These are phyloP conservation scores for Mallotus japonicus DNA, from an alignment of 441 rosid species.

Conservation along the genomic window DNA sequence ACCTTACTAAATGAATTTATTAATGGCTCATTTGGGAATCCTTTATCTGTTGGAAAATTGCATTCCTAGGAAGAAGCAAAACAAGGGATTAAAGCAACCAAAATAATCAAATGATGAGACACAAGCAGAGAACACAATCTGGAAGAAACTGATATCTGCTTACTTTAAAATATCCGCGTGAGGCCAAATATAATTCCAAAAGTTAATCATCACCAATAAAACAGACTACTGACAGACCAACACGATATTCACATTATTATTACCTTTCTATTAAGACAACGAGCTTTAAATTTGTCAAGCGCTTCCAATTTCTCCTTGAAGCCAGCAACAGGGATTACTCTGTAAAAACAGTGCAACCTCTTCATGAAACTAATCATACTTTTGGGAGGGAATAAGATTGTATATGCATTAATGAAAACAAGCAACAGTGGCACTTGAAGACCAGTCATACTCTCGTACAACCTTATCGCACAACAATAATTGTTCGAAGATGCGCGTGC, in stretches of 20 bases:
- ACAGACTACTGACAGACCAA: background rate
- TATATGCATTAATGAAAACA: background rate
- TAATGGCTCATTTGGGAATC: constrained; percentile 31
- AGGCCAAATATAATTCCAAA: background rate
- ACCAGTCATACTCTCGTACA: background rate
- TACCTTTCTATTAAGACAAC: constrained; percentile 47
- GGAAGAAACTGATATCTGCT: no score
- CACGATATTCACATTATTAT: constrained; percentile 7
- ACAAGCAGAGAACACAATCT: constrained; percentile 15
- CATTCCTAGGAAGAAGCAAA: constrained; percentile 41
- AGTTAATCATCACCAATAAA: background rate
- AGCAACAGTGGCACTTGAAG: background rate
- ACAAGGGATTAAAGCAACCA: constrained; percentile 16
- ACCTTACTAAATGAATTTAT: constrained; percentile 58
- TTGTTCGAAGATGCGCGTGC: no score
- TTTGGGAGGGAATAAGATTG: background rate
- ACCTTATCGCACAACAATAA: background rate
- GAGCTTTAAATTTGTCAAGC: constrained; percentile 31
- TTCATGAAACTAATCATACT: constrained; percentile 13
- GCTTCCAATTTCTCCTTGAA: constrained; percentile 41
- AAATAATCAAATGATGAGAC: constrained; percentile 12
- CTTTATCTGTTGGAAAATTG: constrained; percentile 28
- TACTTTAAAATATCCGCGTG: no score
- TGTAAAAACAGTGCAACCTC: constrained; percentile 19
- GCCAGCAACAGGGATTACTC: constrained; percentile 28